phyloP scores from a whole-genome alignment of 2,329 filamentous ascomycete genomes.

The Colletotrichum sp. region DNA sequence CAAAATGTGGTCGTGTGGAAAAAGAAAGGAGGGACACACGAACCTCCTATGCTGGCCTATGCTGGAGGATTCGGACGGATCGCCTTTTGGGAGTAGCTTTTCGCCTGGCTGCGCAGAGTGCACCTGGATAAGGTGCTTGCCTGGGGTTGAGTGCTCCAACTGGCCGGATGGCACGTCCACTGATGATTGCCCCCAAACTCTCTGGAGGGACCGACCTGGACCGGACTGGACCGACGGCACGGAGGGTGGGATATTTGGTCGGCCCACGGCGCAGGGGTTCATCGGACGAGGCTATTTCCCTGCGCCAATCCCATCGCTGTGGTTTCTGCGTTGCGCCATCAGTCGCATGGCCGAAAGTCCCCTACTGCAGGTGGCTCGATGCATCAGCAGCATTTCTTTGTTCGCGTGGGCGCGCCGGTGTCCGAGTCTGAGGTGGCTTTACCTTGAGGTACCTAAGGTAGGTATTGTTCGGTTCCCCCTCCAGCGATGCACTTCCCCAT shows the following conservation, averaged over 20 bases:
- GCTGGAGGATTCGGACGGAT: background rate
- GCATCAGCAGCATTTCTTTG: background rate
- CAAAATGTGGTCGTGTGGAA: background rate
- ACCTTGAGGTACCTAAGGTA: background rate
- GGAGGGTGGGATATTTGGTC: background rate
- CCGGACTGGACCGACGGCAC: background rate
- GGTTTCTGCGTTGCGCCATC: background rate
- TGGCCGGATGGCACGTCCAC: background rate
- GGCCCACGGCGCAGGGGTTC: slow-evolving; percentile 12
- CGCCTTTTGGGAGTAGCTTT: background rate
- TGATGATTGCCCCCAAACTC: background rate
- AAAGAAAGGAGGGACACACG: background rate
- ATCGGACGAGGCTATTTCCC: slow-evolving; percentile 7
- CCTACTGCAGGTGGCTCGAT: background rate
- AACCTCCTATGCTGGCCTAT: background rate
- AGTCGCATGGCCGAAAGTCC: background rate
- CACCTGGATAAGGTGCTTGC: background rate
- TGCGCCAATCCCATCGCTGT: slow-evolving; percentile 7
- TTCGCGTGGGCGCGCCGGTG: background rate
- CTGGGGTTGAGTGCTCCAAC: background rate
- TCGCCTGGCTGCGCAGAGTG: background rate
- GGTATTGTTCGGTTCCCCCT: background rate
- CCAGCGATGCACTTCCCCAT: background rate
- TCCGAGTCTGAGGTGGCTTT: background rate
- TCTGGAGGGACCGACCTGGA: background rate